Evolutionary conservation across 2,329 filamentous ascomycete genomes (phyloP).

Genomic region (Fusarium sublunatum): DNA sequence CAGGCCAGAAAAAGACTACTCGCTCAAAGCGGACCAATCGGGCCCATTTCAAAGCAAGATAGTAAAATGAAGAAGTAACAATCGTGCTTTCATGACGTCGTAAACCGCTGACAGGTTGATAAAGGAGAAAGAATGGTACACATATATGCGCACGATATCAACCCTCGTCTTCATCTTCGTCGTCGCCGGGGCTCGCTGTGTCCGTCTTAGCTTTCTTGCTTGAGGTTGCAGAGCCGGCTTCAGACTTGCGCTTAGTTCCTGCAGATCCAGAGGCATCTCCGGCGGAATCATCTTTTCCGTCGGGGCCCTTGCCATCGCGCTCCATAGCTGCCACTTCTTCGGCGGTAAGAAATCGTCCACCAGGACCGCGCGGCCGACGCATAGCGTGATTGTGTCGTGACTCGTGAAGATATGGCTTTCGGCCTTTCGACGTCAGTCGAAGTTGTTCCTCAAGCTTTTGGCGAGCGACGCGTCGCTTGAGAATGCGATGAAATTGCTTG

Average conservation of each 20-base stretch:
- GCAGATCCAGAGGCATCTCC: constrained; percentile 46
- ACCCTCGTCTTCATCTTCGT: constrained; percentile 60
- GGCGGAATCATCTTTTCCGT: constrained; percentile 48
- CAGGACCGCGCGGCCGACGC: constrained; percentile 91
- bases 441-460: constrained; percentile 94
- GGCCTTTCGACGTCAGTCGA: constrained; percentile 90
- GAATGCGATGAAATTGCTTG: constrained; percentile 97
- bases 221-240: constrained; percentile 58
- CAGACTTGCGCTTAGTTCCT: constrained; percentile 71
- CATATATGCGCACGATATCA: constrained; percentile 43
- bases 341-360: constrained; percentile 93
- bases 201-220: constrained; percentile 71
- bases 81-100: constrained; percentile 53
- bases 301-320: constrained; percentile 65
- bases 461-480: constrained; percentile 91
- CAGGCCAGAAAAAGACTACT: constrained; percentile 16
- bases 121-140: constrained; percentile 43
- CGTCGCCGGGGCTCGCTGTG: constrained; percentile 50
- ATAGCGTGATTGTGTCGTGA: constrained; percentile 98
- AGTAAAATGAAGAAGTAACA: constrained; percentile 39
- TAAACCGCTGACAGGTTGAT: constrained; percentile 49
- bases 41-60: constrained; percentile 18
- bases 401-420: constrained; percentile 97
- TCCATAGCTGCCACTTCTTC: constrained; percentile 95
- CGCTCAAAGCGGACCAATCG: constrained; percentile 3